Evolutionary conservation across 2,329 filamentous ascomycete species (phyloP).

Genomic region (Endocalyx cinctus): DNA sequence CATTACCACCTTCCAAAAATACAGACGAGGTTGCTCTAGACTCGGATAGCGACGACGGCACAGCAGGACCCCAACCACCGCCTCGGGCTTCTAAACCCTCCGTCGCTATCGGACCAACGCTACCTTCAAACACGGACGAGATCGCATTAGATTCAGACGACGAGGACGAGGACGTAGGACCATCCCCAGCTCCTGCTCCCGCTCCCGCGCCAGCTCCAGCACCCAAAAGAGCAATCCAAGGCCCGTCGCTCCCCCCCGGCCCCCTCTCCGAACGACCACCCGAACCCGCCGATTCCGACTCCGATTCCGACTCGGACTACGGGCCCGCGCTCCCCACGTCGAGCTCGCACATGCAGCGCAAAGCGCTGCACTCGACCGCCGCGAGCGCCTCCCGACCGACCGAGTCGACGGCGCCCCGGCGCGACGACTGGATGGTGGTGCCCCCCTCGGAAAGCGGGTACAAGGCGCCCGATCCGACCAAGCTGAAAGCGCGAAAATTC

Average conservation of each 20-base stretch:
- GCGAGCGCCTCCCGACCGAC: conserved; percentile 22
- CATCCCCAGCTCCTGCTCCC: conserved; percentile 3
- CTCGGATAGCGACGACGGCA: conserved; percentile 24
- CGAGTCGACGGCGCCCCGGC: conserved; percentile 46
- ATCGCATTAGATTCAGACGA: conserved; percentile 40
- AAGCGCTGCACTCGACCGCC: conserved; percentile 24
- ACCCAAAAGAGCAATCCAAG: not conserved
- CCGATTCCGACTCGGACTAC: conserved; percentile 46
- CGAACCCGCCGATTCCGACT: conserved; percentile 20
- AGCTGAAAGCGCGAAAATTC: conserved; percentile 78
- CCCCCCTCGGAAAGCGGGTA: conserved; percentile 56
- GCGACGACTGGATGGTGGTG: conserved; percentile 82
- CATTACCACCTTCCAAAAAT: conserved; percentile 32
- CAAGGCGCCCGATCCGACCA: conserved; percentile 73
- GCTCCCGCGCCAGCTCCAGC: conserved; percentile 23
- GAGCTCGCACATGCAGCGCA: conserved; percentile 21
- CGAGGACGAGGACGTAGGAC: conserved; percentile 26
- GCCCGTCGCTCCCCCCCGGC: conserved; percentile 29
- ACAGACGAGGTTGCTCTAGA: conserved; percentile 43
- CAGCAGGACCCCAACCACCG: not conserved
- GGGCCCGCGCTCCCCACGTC: conserved; percentile 55
- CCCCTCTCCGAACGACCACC: conserved; percentile 34
- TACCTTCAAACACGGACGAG: conserved; percentile 34
- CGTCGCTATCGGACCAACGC: conserved; percentile 5
- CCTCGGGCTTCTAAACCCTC: conserved; percentile 4